A percentile compares a stretch with the other conserved stretches of the same genome.
These are phyloP conservation scores for Stephania yunnanensis DNA, from an alignment of 164 flowering plant species.

Conservation along the genomic window DNA sequence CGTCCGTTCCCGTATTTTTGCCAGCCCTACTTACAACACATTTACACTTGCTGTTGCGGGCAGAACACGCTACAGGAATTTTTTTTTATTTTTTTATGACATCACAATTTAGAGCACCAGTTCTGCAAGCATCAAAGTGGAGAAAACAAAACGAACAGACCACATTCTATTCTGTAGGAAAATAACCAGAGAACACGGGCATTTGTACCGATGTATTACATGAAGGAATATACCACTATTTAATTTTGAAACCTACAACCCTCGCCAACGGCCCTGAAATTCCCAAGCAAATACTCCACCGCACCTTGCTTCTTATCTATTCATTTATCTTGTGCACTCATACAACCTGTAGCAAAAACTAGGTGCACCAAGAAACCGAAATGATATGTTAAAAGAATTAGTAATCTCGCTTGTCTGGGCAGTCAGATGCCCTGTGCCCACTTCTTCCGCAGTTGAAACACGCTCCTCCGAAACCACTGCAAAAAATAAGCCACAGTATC, in stretches of 20 bases:
- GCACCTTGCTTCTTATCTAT: too few species aligned
- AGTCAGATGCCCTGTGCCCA: constrained; percentile 92
- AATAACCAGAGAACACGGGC: neutral
- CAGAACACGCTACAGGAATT: too few species aligned
- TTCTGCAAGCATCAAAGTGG: neutral
- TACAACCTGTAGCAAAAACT: too few species aligned
- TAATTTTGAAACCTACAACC: neutral
- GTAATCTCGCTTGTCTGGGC: constrained; percentile 54
- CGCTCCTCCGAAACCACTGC: constrained; percentile 76
- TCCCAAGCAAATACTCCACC: too few species aligned
- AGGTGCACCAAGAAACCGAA: too few species aligned
- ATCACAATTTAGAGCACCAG: too few species aligned
- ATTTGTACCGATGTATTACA: neutral
- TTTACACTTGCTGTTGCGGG: too few species aligned
- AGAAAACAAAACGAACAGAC: neutral
- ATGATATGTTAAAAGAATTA: constrained; percentile 14
- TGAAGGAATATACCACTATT: neutral
- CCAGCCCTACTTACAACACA: too few species aligned
- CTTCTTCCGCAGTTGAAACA: constrained; percentile 77
- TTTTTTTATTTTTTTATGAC: too few species aligned
- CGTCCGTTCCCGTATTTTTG: too few species aligned
- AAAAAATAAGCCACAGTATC: constrained; percentile 11
- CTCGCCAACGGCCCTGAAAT: neutral
- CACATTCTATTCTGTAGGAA: neutral
- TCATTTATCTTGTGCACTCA: too few species aligned